These are phyloP conservation scores for Juncus inflexus DNA, from an alignment of 176 grass and related monocot species.

Conservation along the genomic window DNA sequence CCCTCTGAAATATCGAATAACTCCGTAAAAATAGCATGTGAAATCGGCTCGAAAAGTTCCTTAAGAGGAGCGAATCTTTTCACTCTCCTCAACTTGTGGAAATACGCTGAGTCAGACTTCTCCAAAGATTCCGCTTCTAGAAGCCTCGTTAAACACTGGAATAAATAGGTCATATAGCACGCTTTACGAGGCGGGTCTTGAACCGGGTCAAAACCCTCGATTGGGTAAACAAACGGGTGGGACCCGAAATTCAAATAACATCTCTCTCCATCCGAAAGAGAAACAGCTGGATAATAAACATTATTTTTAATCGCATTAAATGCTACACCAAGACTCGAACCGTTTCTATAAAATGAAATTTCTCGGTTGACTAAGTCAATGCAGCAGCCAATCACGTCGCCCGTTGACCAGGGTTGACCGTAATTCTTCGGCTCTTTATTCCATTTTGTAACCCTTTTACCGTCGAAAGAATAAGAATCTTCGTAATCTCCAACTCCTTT, in stretches of 20 bases:
- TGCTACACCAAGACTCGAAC: conserved; percentile 61
- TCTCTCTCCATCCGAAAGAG: conserved; percentile 73
- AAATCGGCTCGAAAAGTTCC: conserved; percentile 61
- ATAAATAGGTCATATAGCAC: conserved; percentile 46
- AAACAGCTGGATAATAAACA: conserved; percentile 78
- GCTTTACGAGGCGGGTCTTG: conserved; percentile 46
- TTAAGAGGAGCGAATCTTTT: conserved; percentile 68
- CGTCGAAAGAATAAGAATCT: conserved; percentile 83
- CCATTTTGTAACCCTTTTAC: conserved; percentile 70
- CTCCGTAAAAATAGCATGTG: conserved; percentile 56
- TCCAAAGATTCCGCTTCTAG: conserved; percentile 64
- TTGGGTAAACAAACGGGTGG: conserved; percentile 61
- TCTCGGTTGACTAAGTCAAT: conserved; percentile 58
- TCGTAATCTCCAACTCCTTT: conserved; percentile 80
- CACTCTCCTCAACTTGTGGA: conserved; percentile 71
- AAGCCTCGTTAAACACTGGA: conserved; percentile 58
- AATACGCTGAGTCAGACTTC: conserved; percentile 75
- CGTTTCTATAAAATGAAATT: conserved; percentile 73
- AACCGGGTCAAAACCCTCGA: conserved; percentile 65
- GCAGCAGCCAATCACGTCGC: conserved; percentile 84
- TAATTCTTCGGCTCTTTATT: conserved; percentile 62
- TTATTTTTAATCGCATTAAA: conserved; percentile 43
- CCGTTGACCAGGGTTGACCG: conserved; percentile 64
- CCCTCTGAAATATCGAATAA: conserved; percentile 45
- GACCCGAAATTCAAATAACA: conserved; percentile 82